Evolutionary conservation across 2,329 filamentous ascomycete species (phyloP).

Genomic region (Elsinoe ampelina): DNA sequence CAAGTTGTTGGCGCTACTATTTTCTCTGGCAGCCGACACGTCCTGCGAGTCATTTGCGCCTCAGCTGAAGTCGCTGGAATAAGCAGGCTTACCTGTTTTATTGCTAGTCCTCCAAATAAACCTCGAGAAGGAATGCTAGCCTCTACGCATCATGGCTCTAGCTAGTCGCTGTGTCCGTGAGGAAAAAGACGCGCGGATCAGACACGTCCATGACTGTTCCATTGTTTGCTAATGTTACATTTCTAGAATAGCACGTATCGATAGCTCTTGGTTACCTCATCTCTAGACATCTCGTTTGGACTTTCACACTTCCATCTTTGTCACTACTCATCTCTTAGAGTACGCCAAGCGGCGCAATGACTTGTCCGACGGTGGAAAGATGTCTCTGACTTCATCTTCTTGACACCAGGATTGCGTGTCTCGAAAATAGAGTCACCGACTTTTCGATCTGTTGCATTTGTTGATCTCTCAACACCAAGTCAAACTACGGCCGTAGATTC

Average conservation of each 20-base stretch:
- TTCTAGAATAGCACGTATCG: not conserved
- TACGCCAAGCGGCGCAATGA: not conserved
- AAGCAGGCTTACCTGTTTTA: conserved; percentile 6
- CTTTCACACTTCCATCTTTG: not conserved
- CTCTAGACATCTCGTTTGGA: not conserved
- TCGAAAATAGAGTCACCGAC: not conserved
- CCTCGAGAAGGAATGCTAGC: conserved; percentile 5
- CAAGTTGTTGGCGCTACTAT: conserved; percentile 7
- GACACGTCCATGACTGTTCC: not conserved
- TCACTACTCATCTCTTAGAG: not conserved
- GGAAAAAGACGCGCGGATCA: conserved; percentile 4
- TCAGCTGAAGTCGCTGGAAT: conserved; percentile 4
- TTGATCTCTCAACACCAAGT: not conserved
- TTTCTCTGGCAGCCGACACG: not conserved
- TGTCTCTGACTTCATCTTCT: not conserved
- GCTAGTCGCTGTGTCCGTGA: not conserved
- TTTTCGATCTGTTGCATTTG: not conserved
- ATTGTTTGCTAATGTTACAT: conserved; percentile 4
- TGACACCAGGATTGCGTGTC: not conserved
- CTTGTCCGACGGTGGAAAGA: not conserved
- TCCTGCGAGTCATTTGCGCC: not conserved
- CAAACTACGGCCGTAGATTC: not conserved
- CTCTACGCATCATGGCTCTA: not conserved
- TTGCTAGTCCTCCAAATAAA: conserved; percentile 3
- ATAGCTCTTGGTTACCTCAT: not conserved